These are phyloP conservation scores for Dryas drummondii DNA, from an alignment of 306 rosid species.

Conservation along the genomic window DNA sequence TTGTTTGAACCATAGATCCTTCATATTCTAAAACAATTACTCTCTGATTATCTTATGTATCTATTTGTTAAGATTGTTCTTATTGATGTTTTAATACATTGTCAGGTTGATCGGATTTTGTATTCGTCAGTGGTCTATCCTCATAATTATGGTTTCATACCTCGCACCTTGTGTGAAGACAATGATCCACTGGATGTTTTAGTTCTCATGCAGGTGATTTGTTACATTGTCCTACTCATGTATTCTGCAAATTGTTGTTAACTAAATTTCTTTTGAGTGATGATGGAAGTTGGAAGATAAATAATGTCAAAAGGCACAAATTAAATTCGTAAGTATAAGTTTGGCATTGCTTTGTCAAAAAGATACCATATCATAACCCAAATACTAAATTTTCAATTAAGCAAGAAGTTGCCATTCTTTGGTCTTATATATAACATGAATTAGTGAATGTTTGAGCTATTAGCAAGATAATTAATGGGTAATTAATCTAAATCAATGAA, in stretches of 20 bases:
- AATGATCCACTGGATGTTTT: slow-evolving; percentile 94
- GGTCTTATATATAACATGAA: neutral
- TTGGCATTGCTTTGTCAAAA: neutral
- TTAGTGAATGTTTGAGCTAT: slow-evolving; percentile 1
- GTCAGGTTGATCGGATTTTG: slow-evolving; percentile 88
- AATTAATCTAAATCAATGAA: slow-evolving; percentile 24
- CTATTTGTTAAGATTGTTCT: slow-evolving; percentile 16
- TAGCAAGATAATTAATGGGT: slow-evolving; percentile 1
- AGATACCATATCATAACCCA: neutral
- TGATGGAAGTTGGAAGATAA: neutral
- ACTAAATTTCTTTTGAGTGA: neutral
- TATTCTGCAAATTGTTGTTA: neutral
- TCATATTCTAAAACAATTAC: neutral
- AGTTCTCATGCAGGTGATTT: slow-evolving; percentile 91
- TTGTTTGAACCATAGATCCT: too few species aligned
- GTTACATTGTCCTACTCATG: neutral
- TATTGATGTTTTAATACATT: slow-evolving; percentile 24
- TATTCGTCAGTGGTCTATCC: slow-evolving; percentile 97
- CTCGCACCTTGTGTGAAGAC: slow-evolving; percentile 95
- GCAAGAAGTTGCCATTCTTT: neutral
- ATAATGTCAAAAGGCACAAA: neutral
- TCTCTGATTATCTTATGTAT: neutral
- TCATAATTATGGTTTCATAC: slow-evolving; percentile 94
- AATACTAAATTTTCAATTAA: neutral
- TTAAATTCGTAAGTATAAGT: neutral